A percentile compares a stretch with the other conserved stretches of the same genome.
Conservation (phyloP, 1,284 basidiomycete genomes). For the Cryptococcus depauperatus region DNA sequence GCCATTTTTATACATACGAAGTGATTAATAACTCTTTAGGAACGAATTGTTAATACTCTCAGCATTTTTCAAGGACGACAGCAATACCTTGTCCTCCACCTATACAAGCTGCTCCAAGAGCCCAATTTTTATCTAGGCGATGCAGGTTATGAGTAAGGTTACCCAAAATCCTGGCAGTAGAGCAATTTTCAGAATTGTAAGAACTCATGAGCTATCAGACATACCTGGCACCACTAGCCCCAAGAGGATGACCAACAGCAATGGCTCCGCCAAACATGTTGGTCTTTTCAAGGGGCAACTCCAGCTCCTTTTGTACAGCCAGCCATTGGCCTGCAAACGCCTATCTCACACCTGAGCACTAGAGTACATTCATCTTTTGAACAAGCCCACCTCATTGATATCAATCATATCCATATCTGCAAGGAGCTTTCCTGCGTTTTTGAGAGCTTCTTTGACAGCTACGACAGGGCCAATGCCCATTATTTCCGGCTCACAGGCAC, state of each 20-base stretch:
- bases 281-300: slow-evolving; percentile 50
- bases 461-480: slow-evolving; percentile 55
- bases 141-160: slow-evolving; percentile 51
- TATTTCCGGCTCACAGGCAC: slow-evolving; percentile 51
- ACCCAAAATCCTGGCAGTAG: slow-evolving; percentile 42
- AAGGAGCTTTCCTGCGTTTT: slow-evolving; percentile 37
- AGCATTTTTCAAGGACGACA: slow-evolving; percentile 35
- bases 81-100: slow-evolving; percentile 46
- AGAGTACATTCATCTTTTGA: too few relatives aligned
- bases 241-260: slow-evolving; percentile 52
- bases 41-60: too few relatives aligned
- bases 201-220: not conserved
- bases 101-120: slow-evolving; percentile 52
- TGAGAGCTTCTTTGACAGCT: slow-evolving; percentile 29
- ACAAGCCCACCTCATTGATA: slow-evolving; percentile 46
- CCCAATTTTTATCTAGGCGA: slow-evolving; percentile 51
- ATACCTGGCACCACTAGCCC: slow-evolving; percentile 49
- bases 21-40: too few relatives aligned
- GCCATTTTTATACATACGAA: too few relatives aligned
- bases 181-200: not conserved
- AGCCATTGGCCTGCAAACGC: slow-evolving; percentile 54
- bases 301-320: slow-evolving; percentile 51
- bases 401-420: slow-evolving; percentile 52
- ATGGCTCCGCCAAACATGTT: slow-evolving; percentile 50
- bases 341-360: slow-evolving; percentile 9